phyloP scores from a whole-genome alignment of 768 basidiomycete genomes.

The Suillus occidentalis region DNA sequence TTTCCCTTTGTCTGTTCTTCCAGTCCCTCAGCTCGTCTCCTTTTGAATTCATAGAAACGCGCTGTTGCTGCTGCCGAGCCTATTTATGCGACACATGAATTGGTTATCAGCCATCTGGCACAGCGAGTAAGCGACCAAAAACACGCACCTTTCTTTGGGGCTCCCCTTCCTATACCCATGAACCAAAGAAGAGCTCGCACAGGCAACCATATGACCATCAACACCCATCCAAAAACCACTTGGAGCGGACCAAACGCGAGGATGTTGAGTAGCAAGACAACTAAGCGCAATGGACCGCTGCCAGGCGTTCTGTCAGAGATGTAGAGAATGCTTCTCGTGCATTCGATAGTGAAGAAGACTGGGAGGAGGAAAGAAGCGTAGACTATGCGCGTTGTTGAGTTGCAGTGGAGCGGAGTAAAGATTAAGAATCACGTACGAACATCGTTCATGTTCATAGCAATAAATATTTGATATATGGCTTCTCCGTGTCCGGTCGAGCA shows the following conservation, averaged over 20 bases:
- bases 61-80: constrained; percentile 9
- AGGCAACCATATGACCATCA: constrained; percentile 10
- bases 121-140: background rate
- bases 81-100: background rate
- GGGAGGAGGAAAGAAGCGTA: constrained; percentile 12
- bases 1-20: background rate
- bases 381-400: constrained; percentile 5
- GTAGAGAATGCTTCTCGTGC: constrained; percentile 5
- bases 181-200: constrained; percentile 16
- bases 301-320: background rate
- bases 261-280: background rate
- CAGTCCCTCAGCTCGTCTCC: background rate
- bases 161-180: constrained; percentile 18
- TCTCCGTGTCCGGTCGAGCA: background rate
- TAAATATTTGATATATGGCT: background rate
- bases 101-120: background rate
- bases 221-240: background rate
- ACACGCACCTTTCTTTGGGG: constrained; percentile 11
- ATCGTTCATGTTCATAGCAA: background rate
- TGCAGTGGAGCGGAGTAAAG: background rate
- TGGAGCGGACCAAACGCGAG: constrained; percentile 11
- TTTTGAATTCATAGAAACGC: constrained; percentile 5
- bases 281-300: constrained; percentile 12
- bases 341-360: constrained; percentile 16
- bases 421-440: constrained; percentile 1